Evolutionary conservation across 495 filamentous ascomycete species (phyloP).

Genomic region (Daldinia grandis): DNA sequence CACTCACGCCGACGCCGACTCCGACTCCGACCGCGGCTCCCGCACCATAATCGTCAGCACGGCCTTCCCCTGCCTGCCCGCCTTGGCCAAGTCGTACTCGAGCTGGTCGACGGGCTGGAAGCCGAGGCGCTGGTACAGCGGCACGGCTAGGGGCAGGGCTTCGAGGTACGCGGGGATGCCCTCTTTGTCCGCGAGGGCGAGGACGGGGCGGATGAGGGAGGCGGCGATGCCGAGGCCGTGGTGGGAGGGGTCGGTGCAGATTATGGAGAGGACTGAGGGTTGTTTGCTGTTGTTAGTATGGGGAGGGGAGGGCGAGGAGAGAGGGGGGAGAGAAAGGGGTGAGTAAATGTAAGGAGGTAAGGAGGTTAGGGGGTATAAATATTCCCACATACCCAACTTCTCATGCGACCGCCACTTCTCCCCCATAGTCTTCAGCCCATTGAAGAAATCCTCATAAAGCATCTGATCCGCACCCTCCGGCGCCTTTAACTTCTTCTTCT

Average conservation of each 20-base stretch:
- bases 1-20: not conserved
- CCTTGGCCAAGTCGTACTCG: slow-evolving; percentile 23
- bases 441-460: slow-evolving; percentile 30
- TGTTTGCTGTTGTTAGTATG: not conserved
- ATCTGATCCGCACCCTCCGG: slow-evolving; percentile 35
- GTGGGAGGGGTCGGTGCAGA: slow-evolving; percentile 54
- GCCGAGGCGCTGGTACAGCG: slow-evolving; percentile 54
- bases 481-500: not conserved
- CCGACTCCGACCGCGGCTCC: slow-evolving; percentile 19
- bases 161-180: slow-evolving; percentile 55
- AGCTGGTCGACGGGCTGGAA: slow-evolving; percentile 46
- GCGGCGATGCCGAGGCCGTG: slow-evolving; percentile 54
- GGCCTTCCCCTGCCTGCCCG: slow-evolving; percentile 15
- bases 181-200: slow-evolving; percentile 48
- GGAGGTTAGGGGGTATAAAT: too few species aligned
- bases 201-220: slow-evolving; percentile 47
- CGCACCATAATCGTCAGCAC: slow-evolving; percentile 35
- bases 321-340: too few species aligned
- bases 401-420: slow-evolving; percentile 36
- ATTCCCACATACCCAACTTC: slow-evolving; percentile 36
- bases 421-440: slow-evolving; percentile 23
- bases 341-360: too few species aligned
- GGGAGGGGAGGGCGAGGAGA: not conserved
- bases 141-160: slow-evolving; percentile 50
- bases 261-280: slow-evolving; percentile 49